phyloP scores from a whole-genome alignment of 495 filamentous ascomycete genomes.

The Penicillium fimorum region DNA sequence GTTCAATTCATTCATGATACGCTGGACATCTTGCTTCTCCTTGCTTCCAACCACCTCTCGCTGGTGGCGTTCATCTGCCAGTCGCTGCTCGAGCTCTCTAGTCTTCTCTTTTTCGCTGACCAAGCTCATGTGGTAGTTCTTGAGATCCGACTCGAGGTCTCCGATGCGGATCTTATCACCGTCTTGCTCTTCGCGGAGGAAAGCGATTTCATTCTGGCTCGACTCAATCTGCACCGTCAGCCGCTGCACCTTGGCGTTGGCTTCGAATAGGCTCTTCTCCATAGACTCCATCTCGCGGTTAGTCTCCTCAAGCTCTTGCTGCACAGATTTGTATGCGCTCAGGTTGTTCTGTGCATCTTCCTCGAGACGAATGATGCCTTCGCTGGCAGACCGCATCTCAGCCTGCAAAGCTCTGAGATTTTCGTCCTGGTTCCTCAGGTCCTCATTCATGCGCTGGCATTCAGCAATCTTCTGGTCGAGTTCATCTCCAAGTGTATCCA shows the following conservation, averaged over 20 bases:
- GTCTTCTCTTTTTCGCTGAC: conserved; percentile 78
- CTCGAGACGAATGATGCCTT: conserved; percentile 78
- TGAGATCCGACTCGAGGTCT: conserved; percentile 78
- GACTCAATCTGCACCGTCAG: conserved; percentile 89
- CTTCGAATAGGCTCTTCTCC: conserved; percentile 71
- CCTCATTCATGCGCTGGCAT: conserved; percentile 66
- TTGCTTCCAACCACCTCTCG: conserved; percentile 79
- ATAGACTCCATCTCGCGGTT: conserved; percentile 75
- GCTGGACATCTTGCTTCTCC: conserved; percentile 84
- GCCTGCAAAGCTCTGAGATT: conserved; percentile 80
- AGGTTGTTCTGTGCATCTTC: conserved; percentile 72
- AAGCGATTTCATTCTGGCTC: conserved; percentile 87
- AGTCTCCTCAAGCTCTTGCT: conserved; percentile 71
- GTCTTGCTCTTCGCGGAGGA: conserved; percentile 96
- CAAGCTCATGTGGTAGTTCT: conserved; percentile 67
- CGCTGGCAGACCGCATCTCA: conserved; percentile 88
- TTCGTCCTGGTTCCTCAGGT: conserved; percentile 55
- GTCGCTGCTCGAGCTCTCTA: conserved; percentile 72
- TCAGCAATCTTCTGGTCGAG: conserved; percentile 71
- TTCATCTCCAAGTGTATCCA: conserved; percentile 79
- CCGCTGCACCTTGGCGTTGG: conserved; percentile 80
- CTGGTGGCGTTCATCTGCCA: conserved; percentile 78
- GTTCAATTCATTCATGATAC: conserved; percentile 81
- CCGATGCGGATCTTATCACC: conserved; percentile 97
- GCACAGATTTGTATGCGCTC: conserved; percentile 67